Percentiles rank a stretch among this genome's conserved stretches.
phyloP scores from a whole-genome alignment of 2,329 filamentous ascomycete genomes.

The Aspergillus thermomutatus region DNA sequence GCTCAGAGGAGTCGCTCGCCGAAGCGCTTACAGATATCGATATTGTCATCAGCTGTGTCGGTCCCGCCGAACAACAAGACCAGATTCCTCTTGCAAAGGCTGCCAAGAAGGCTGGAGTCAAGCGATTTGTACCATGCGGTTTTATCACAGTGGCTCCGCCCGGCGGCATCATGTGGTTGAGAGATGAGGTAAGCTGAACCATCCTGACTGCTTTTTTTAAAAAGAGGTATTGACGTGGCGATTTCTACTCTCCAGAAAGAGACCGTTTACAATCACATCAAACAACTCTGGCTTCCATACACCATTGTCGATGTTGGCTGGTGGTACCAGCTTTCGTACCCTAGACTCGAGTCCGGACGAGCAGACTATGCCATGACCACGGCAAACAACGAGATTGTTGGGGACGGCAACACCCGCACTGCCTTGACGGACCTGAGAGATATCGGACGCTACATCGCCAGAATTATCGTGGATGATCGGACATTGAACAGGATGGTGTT shows the following conservation, averaged over 20 bases:
- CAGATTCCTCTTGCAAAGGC: conserved; percentile 49
- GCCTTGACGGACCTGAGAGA: conserved; percentile 52
- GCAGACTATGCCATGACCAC: conserved; percentile 44
- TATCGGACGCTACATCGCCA: conserved; percentile 51
- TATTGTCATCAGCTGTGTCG: conserved; percentile 45
- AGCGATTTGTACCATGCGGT: conserved; percentile 52
- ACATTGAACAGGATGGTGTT: conserved; percentile 55
- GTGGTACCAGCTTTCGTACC: conserved; percentile 54
- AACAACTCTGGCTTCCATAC: conserved; percentile 49
- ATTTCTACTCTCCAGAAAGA: conserved; percentile 45
- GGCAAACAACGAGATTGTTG: conserved; percentile 39
- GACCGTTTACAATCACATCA: conserved; percentile 48
- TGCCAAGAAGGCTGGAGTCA: conserved; percentile 48
- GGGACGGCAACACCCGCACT: conserved; percentile 44
- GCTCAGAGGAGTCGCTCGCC: conserved; percentile 41
- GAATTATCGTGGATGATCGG: conserved; percentile 50
- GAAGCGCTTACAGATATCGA: conserved; percentile 43
- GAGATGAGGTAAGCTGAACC: conserved; percentile 34
- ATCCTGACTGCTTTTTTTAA: background rate
- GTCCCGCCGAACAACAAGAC: conserved; percentile 32
- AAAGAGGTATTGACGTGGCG: background rate
- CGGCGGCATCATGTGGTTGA: conserved; percentile 43
- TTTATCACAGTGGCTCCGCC: conserved; percentile 48
- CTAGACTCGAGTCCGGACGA: conserved; percentile 44
- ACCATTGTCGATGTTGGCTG: conserved; percentile 59